Base-by-base conservation (phyloP, 805 yeast species). In the Jamesozyma piceae region DNA sequence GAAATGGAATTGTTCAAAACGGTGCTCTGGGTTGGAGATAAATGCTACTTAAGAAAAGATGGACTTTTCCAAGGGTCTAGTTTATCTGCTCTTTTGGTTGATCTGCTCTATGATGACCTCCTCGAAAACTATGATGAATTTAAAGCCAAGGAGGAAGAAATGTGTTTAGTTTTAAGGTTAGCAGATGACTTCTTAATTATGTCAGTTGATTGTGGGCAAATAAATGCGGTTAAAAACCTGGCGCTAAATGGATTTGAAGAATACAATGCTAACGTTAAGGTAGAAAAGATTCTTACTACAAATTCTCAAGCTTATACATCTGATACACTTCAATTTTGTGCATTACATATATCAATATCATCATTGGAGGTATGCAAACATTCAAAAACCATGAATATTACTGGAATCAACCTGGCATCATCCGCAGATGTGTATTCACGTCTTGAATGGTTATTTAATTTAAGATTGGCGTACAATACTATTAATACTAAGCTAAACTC, bases 1-100 rank as follows among this genome's bases (percentile, higher is more conserved):
- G 58, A 63, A 17, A 58, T 62, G n/a, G 88, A 84, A 44, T 57
- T 87, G 13, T 62, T 63, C n/a, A 62, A 69, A 11, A 71, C 84
- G 0, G 63, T 70, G 0, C 61, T 80, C 0, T 59, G 60, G 22
- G 58, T 73, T 2, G 64, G 65, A 3, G 53, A 59, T 1, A 47
- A 51, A 6, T 60, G 66, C 3, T 74, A 68, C 52, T 54, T 58
- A n/a, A 65, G 95, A 44, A 74, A 64, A 35, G 59, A 65, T 9
- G 97, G 97, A 0, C 69, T 90, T 0, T 88, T 81, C 42, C 97
- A 89, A 63, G 97, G 97, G 0, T 75, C 86, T 6, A 78, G 80
- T 1, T 59, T 88, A 3, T 90, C 95, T 43, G 73, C 83, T 1
- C 66, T 79, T 4, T 68, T 89, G 29, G 87, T 95, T 48, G 85